Base-by-base conservation (phyloP, 2,329 filamentous ascomycete genomes). In the Albifimbria verrucaria region DNA sequence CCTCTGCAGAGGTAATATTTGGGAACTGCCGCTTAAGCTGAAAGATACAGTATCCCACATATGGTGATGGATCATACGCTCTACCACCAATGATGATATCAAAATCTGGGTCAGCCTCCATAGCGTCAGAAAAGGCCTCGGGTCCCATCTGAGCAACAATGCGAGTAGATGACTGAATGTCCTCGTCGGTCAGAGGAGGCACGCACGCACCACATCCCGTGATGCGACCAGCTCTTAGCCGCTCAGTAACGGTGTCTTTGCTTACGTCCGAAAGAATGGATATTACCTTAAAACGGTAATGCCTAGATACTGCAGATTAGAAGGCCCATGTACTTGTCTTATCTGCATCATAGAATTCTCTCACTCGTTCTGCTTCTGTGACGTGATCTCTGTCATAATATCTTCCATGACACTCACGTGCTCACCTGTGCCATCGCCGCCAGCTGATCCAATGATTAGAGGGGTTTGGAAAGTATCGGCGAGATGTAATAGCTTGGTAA, bases 61-160 rank as follows among this genome's bases (percentile, higher is more conserved):
- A 75, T 1, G 73, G 72, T 0, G 72, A 65, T 0, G 72, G 73
- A 20, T 76, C 73, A 41, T 75, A 75, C 0, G 72, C 66, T 1
- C 73, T 62, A 1, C 79, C 79, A 1, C 72, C 77, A 2, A 80
- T 62, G n/a, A 81, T 69, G 49, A 81, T 64, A 49, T 78, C 65
- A 48, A 74, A 75, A 54, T 78, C 71, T 0, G 73, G 72, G 3
- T 71, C 55, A 0, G 64, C 62, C 4, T 62, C 52, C 71, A 78
- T 74, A 4, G 72, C 75, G 7, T 71, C 58, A 1, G 75, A 20
- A 25, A 75, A 77, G 0, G 77, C 74, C 44, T 79, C 77, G 0
- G 70, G 62, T 0, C 76, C 76, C 65, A 78, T 76, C 51, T 80
- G 77, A 0, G 71, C 72, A 1, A 76, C 75, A 5, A 79, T 67